Evolutionary conservation across 1,139 yeast species (phyloP).

Genomic region (Hansenula sp.): DNA sequence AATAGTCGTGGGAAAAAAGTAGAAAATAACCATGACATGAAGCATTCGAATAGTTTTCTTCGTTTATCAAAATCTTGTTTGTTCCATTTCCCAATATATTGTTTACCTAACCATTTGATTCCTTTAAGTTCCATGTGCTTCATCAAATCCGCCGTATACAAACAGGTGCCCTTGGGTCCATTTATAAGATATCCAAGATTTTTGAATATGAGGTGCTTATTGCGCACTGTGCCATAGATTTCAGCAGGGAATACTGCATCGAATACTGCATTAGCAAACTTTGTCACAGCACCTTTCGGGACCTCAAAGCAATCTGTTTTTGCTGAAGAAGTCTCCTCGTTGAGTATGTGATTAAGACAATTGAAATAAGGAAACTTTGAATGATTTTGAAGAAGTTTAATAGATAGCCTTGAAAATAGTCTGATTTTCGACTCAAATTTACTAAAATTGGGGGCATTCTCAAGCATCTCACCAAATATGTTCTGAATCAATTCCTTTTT

Average conservation of each 20-base stretch:
- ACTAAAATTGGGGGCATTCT: neutral
- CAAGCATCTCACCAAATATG: constrained; percentile 9
- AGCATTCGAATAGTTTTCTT: constrained; percentile 30
- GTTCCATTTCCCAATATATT: constrained; percentile 25
- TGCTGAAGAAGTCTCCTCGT: neutral
- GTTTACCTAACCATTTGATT: constrained; percentile 44
- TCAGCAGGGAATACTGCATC: constrained; percentile 48
- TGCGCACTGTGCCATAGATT: constrained; percentile 50
- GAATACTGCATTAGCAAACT: constrained; percentile 36
- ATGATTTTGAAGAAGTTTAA: constrained; percentile 10
- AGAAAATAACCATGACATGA: constrained; percentile 58
- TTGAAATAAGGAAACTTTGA: constrained; percentile 6
- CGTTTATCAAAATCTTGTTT: constrained; percentile 35
- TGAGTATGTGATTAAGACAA: constrained; percentile 9
- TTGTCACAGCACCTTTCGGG: constrained; percentile 28
- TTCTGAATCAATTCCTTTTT: constrained; percentile 2
- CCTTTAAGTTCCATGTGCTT: constrained; percentile 33
- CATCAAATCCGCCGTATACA: constrained; percentile 27
- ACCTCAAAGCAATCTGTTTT: constrained; percentile 16
- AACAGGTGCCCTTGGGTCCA: constrained; percentile 30
- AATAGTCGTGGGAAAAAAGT: constrained; percentile 44
- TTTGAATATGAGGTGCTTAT: constrained; percentile 38
- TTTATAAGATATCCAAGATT: constrained; percentile 37
- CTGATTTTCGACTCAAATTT: constrained; percentile 9
- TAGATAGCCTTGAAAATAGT: constrained; percentile 5